Percentiles rank a stretch among this genome's conserved stretches.
Conservation (phyloP, 495 filamentous ascomycete species). For the Diplogelasinospora grovesii region DNA sequence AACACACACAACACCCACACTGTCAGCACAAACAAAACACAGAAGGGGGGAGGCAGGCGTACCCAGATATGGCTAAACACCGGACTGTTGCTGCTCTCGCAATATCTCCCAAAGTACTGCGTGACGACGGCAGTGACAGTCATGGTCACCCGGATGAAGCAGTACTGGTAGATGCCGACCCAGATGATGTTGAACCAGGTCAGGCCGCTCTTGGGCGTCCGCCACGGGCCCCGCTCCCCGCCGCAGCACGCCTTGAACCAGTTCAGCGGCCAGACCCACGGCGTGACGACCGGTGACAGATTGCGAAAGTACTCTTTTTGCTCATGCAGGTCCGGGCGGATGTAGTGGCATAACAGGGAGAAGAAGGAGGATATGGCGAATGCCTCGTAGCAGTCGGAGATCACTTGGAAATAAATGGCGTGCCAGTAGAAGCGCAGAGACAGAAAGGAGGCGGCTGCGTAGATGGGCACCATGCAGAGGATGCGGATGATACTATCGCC, state of each 20-base stretch:
- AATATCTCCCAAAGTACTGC: slow-evolving; percentile 64
- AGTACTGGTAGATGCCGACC: slow-evolving; percentile 85
- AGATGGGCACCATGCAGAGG: slow-evolving; percentile 84
- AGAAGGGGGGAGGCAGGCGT: slow-evolving; percentile 15
- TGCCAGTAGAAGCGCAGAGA: slow-evolving; percentile 72
- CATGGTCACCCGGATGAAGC: slow-evolving; percentile 78
- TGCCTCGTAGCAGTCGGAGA: slow-evolving; percentile 85
- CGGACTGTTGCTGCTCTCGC: slow-evolving; percentile 68
- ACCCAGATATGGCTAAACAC: slow-evolving; percentile 82
- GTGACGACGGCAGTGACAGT: slow-evolving; percentile 72
- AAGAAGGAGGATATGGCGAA: slow-evolving; percentile 91
- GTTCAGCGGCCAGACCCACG: slow-evolving; percentile 70
- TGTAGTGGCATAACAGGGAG: slow-evolving; percentile 77
- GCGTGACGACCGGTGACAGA: slow-evolving; percentile 53
- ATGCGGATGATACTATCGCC: slow-evolving; percentile 72
- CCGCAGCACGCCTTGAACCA: slow-evolving; percentile 65
- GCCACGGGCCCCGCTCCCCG: slow-evolving; percentile 58
- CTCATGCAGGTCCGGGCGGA: slow-evolving; percentile 68
- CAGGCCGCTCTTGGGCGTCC: slow-evolving; percentile 72
- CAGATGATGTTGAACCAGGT: slow-evolving; percentile 95
- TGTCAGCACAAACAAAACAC: neutral
- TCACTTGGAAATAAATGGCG: slow-evolving; percentile 73
- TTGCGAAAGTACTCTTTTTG: slow-evolving; percentile 85
- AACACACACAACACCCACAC: too few relatives aligned
- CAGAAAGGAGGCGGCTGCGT: slow-evolving; percentile 71